Conservation (phyloP, 768 basidiomycete genomes). For the Pleurotus eryngii region DNA sequence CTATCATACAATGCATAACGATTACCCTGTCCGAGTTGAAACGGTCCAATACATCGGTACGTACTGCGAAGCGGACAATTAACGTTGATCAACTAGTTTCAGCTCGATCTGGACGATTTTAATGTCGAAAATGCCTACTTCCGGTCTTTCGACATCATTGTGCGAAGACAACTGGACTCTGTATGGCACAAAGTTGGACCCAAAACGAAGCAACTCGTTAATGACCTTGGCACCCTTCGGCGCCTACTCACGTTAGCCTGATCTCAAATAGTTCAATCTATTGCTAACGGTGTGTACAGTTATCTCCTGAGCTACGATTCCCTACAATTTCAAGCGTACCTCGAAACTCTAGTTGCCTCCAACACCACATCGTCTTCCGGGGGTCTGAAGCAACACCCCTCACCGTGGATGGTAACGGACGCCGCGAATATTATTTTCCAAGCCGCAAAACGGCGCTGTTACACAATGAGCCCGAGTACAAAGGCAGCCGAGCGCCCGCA, state of each 20-base stretch:
- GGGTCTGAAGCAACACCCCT: conserved; percentile 59
- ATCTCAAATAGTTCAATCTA: background rate
- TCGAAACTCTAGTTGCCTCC: conserved; percentile 80
- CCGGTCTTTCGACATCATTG: conserved; percentile 84
- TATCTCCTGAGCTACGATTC: conserved; percentile 90
- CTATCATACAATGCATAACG: conserved; percentile 92
- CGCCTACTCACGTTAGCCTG: conserved; percentile 70
- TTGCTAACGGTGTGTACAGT: conserved; percentile 30
- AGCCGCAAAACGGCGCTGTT: conserved; percentile 79
- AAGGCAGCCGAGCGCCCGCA: conserved; percentile 17
- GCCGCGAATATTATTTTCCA: conserved; percentile 86
- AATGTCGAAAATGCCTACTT: conserved; percentile 94
- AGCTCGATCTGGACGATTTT: conserved; percentile 94
- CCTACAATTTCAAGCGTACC: conserved; percentile 85
- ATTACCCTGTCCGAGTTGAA: conserved; percentile 87
- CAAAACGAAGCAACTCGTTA: conserved; percentile 87
- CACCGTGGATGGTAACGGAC: conserved; percentile 90
- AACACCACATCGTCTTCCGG: conserved; percentile 45
- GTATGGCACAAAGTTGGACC: conserved; percentile 98
- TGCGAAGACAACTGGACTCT: conserved; percentile 84
- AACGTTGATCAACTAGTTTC: background rate
- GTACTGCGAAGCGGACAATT: conserved; percentile 26
- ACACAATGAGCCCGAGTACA: conserved; percentile 39
- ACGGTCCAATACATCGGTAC: conserved; percentile 68
- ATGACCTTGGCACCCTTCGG: conserved; percentile 81